Evolutionary conservation across 805 yeast genomes (phyloP).

Genomic region (Starmerella floris): DNA sequence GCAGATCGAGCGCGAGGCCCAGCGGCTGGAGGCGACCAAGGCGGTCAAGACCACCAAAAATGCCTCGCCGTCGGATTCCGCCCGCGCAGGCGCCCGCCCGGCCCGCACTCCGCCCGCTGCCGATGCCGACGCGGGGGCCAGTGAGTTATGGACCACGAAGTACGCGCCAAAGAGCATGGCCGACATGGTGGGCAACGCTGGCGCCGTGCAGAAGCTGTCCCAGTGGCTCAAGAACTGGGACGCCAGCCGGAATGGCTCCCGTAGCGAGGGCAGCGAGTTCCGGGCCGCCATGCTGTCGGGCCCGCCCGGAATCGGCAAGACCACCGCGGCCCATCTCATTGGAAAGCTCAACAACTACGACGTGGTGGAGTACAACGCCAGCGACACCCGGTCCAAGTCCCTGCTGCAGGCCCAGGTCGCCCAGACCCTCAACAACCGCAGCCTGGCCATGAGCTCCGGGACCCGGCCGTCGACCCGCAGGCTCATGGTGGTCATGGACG

Average conservation of each 20-base stretch:
- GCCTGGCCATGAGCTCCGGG: constrained; percentile 55
- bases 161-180: constrained; percentile 69
- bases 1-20: constrained; percentile 32
- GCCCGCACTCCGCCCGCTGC: not conserved
- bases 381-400: constrained; percentile 74
- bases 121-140: not conserved
- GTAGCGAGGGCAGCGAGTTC: constrained; percentile 48
- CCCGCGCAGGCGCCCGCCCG: not conserved
- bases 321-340: constrained; percentile 75
- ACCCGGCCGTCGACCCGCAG: constrained; percentile 34
- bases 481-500: constrained; percentile 89
- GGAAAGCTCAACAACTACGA: constrained; percentile 70
- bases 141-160: constrained; percentile 76
- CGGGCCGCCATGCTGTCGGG: constrained; percentile 83
- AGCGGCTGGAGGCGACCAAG: not conserved
- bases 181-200: constrained; percentile 87
- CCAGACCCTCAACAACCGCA: constrained; percentile 63
- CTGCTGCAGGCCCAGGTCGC: constrained; percentile 56
- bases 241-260: constrained; percentile 43
- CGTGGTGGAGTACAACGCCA: constrained; percentile 76
- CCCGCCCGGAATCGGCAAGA: constrained; percentile 91
- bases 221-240: constrained; percentile 76
- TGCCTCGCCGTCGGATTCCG: not conserved
- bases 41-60: too few relatives aligned
- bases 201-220: constrained; percentile 49